Conservation (phyloP, 345 rosid species). For the Rhizophora mangle region DNA sequence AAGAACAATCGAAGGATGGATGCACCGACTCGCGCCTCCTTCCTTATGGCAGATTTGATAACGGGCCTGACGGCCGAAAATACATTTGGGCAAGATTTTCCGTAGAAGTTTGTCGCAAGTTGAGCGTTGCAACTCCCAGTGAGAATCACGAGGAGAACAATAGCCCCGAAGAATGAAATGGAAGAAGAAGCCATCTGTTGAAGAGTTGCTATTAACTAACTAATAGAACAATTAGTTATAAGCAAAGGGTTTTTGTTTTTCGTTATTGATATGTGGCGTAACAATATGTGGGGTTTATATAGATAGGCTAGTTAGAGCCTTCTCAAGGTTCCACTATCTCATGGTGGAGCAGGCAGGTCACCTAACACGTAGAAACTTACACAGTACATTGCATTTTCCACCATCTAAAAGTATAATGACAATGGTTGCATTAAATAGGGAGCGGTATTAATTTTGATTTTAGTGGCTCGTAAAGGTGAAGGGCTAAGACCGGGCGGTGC, state of each 20-base stretch:
- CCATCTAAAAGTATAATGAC: not conserved
- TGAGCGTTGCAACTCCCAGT: conserved; percentile 49
- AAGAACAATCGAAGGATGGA: conserved; percentile 80
- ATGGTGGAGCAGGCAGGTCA: conserved; percentile 36
- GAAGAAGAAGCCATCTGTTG: conserved; percentile 27
- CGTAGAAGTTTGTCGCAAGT: conserved; percentile 64
- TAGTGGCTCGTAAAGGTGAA: not conserved
- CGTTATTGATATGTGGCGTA: conserved; percentile 15
- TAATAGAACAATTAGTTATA: not conserved
- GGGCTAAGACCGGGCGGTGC: not conserved
- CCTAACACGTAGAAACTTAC: conserved; percentile 56
- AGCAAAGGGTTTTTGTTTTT: not conserved
- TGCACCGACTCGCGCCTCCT: conserved; percentile 66
- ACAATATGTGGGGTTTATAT: conserved; percentile 35
- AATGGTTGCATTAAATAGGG: not conserved
- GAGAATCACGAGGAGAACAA: conserved; percentile 28
- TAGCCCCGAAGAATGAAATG: conserved; percentile 15
- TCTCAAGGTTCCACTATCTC: conserved; percentile 12
- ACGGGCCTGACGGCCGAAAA: conserved; percentile 44
- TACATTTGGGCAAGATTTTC: conserved; percentile 59
- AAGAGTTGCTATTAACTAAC: not conserved
- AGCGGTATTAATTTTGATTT: not conserved
- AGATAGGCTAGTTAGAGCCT: conserved; percentile 14
- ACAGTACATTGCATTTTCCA: conserved; percentile 18
- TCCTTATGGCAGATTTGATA: conserved; percentile 50